Evolutionary conservation across 2,329 filamentous ascomycete genomes (phyloP).

Genomic region (Colletotrichum brevisporum): DNA sequence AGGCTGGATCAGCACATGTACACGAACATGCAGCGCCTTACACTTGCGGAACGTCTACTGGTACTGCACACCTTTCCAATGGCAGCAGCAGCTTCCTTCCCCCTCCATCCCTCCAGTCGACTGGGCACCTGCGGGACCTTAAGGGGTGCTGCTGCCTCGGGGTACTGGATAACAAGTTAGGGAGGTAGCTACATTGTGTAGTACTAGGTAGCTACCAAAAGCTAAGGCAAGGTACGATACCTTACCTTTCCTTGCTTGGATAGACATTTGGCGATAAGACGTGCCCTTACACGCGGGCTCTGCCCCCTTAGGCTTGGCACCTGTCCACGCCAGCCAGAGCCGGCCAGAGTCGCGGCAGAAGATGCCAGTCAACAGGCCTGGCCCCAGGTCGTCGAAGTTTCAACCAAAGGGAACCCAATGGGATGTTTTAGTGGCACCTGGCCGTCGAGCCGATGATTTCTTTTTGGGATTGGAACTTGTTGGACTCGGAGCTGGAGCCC

Average conservation of each 20-base stretch:
- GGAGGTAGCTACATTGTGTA: no score
- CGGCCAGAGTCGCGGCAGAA: constrained; percentile 10
- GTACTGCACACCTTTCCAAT: not conserved
- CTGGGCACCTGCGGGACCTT: no score
- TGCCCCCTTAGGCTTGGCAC: constrained; percentile 21
- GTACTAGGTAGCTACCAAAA: no score
- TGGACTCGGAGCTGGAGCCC: not conserved
- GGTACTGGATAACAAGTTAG: no score
- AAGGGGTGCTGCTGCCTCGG: no score
- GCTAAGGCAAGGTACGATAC: no score
- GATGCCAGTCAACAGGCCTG: constrained; percentile 26
- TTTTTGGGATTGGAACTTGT: not conserved
- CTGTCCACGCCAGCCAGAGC: constrained; percentile 26
- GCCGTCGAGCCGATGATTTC: constrained; percentile 9
- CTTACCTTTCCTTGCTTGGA: no score
- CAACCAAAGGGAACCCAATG: constrained; percentile 20
- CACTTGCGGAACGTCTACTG: not conserved
- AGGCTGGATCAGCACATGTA: constrained; percentile 9
- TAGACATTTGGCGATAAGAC: constrained; percentile 24
- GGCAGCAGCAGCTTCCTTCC: constrained; percentile 4
- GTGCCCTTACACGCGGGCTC: not conserved
- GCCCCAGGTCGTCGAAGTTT: constrained; percentile 27
- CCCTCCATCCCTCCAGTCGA: not conserved
- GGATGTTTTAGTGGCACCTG: constrained; percentile 26
- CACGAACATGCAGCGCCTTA: not conserved